Percentiles rank a stretch among this genome's conserved stretches.
phyloP scores from a whole-genome alignment of 176 grass and related monocot species.

The Dactylis glomerata region DNA sequence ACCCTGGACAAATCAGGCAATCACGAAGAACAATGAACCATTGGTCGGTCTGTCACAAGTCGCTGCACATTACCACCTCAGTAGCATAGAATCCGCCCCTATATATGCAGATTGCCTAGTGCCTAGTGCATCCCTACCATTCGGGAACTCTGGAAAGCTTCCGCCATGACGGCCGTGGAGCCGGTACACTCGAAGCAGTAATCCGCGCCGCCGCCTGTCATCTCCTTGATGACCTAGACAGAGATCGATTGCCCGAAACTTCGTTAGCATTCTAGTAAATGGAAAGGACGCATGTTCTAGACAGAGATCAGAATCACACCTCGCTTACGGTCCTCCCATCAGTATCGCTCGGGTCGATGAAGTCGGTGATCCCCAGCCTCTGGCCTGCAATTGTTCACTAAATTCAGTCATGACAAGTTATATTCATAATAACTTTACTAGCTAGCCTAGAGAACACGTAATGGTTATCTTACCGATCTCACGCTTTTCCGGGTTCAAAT shows the following conservation, averaged over 20 bases:
- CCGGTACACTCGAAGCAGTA: conserved; percentile 69
- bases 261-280: background rate
- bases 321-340: conserved; percentile 13
- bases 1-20: conserved; percentile 24
- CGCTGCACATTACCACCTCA: background rate
- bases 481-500: conserved; percentile 43
- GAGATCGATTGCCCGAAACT: background rate
- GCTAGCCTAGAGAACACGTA: background rate
- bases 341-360: conserved; percentile 27
- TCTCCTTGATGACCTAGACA: conserved; percentile 43
- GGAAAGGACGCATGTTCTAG: background rate
- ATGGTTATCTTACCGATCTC: conserved; percentile 19
- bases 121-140: background rate
- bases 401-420: background rate
- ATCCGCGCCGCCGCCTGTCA: conserved; percentile 53
- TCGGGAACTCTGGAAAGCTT: conserved; percentile 47
- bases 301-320: conserved; percentile 20
- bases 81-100: too few relatives aligned
- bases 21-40: too few relatives aligned
- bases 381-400: background rate
- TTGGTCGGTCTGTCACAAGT: background rate
- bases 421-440: background rate
- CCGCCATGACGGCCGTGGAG: conserved; percentile 26
- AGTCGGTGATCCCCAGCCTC: conserved; percentile 34
- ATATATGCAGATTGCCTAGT: too few relatives aligned